phyloP scores from a whole-genome alignment of 2,329 filamentous ascomycete species.

The Fusarium bulbicola region DNA sequence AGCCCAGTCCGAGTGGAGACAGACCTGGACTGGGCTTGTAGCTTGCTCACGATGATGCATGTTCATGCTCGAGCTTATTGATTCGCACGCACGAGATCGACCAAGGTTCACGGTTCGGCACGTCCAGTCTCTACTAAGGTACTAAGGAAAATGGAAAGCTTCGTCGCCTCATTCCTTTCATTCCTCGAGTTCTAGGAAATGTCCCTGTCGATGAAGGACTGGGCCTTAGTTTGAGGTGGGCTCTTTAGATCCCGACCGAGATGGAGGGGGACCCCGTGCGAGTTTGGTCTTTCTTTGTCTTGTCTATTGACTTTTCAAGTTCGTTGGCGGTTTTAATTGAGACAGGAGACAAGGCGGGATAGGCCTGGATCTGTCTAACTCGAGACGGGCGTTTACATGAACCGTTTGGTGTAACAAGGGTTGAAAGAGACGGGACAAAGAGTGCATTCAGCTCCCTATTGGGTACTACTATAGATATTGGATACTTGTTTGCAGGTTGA shows the following conservation, averaged over 20 bases:
- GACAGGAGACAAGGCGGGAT: background rate
- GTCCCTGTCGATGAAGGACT: conserved; percentile 28
- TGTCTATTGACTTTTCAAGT: background rate
- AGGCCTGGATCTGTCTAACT: conserved; percentile 2
- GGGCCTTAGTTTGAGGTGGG: conserved; percentile 5
- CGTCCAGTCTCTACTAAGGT: background rate
- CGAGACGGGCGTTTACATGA: conserved; percentile 12
- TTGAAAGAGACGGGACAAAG: conserved; percentile 15
- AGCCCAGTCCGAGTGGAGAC: conserved; percentile 18
- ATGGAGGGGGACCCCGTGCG: conserved; percentile 30
- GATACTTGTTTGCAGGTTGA: background rate
- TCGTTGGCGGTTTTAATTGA: conserved; percentile 1
- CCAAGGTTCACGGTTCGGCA: conserved; percentile 33
- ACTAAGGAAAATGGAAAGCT: conserved; percentile 1
- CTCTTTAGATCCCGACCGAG: conserved; percentile 25
- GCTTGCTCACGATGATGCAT: background rate
- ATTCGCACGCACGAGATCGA: background rate
- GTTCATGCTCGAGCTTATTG: background rate
- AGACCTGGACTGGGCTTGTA: background rate
- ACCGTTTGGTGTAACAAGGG: conserved; percentile 16
- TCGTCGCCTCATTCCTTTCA: conserved; percentile 16
- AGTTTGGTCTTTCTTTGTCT: conserved; percentile 10
- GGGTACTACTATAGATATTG: background rate
- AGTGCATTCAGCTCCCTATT: background rate
- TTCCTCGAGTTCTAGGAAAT: conserved; percentile 10